These are phyloP conservation scores for Ophiostoma angusticollis DNA, from an alignment of 2,329 filamentous ascomycete species.

Conservation along the genomic window DNA sequence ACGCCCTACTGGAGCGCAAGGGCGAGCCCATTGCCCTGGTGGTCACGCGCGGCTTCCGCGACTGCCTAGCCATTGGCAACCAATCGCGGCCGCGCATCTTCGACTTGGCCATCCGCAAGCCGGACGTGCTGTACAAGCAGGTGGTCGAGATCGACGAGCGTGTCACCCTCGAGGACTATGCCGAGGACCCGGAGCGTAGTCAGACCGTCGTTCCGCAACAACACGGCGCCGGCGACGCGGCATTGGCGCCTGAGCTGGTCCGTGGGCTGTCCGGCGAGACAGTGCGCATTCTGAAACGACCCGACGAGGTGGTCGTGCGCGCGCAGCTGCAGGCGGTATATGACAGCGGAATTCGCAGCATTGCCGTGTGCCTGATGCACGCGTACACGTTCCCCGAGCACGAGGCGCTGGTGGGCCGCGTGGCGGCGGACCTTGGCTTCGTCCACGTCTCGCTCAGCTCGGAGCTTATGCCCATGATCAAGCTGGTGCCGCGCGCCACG, in stretches of 20 bases:
- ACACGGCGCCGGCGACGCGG: too few relatives aligned
- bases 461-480: constrained; percentile 83
- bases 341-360: constrained; percentile 59
- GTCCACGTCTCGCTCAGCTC: constrained; percentile 70
- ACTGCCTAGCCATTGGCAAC: constrained; percentile 81
- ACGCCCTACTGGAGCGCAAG: constrained; percentile 79
- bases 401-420: constrained; percentile 60
- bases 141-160: constrained; percentile 87
- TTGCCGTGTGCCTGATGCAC: constrained; percentile 86
- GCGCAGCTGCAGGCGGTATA: constrained; percentile 53
- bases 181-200: constrained; percentile 63
- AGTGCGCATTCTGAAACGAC: constrained; percentile 54
- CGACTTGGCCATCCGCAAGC: constrained; percentile 74
- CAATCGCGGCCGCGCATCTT: constrained; percentile 85
- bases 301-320: constrained; percentile 42
- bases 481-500: constrained; percentile 61
- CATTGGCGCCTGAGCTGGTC: too few relatives aligned
- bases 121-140: constrained; percentile 71
- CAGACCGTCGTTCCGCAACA: too few relatives aligned
- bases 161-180: constrained; percentile 83
- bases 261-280: constrained; percentile 62
- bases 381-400: constrained; percentile 84
- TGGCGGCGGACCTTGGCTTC: constrained; percentile 73
- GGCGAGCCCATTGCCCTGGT: constrained; percentile 80
- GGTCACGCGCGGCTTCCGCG: constrained; percentile 76